Evolutionary conservation across 768 basidiomycete genomes (phyloP), one percentile per base, ranked within the genome.

Genomic region (Austroboletus eburneus): DNA sequence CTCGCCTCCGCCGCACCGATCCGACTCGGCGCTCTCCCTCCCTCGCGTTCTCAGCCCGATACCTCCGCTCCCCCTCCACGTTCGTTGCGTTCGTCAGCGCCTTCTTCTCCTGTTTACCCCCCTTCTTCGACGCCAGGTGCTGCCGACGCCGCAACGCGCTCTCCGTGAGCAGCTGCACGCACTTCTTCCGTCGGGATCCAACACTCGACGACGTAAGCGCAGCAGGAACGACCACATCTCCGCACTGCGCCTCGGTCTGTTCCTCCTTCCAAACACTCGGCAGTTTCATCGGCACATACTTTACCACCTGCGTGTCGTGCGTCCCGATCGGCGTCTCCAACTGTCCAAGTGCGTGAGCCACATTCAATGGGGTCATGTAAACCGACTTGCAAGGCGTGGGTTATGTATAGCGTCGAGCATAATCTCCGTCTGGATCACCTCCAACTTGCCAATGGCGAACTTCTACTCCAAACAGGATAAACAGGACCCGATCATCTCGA

Each of bases 351-450:
- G 7, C 21, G 25, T 59, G 46, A 53, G 46, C 45, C 45, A 12
- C 33, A 4, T 8, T 2, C 34, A 10, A 9, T 23, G 14, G 16
- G 2, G 8, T 18, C 35, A 13, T 9, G 3, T 1, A 21, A n/a
- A 3, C 25, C 16, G 14, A 55, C 58, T 4, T 20, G 57, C 58
- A 56, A 61, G 39, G 4, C 46, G 47, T 23, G 58, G 45, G 14
- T 55, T 16, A 27, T 58, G 52, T 18, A 29, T 25, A 10, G 51
- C 23, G 10, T 42, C 23, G 39, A 61, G 2, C 16, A 10, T 9
- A 44, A 59, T 22, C 21, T 42, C 52, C 4, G 57, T 54, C 32
- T 32, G 46, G 29, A 59, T 59, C 37, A 61, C 60, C 49, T 57
- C 50, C 25, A 61, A 22, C 46, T 50, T 61, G 20, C 39, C 1